These are phyloP conservation scores for Candida fluviatilis DNA, from an alignment of 805 yeast genomes.

Conservation along the genomic window DNA sequence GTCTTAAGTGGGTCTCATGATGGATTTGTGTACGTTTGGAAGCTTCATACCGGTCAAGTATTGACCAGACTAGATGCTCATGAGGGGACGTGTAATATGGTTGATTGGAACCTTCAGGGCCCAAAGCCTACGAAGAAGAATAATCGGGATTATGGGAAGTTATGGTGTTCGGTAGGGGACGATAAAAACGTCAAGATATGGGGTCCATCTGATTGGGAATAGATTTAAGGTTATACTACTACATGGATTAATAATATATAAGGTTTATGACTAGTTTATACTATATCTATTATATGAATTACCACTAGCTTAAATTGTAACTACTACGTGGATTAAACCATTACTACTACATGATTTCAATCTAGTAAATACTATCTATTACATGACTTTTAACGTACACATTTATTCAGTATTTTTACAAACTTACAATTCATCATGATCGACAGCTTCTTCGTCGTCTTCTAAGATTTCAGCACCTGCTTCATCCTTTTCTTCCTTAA, in stretches of 20 bases:
- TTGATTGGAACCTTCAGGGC: conserved; percentile 57
- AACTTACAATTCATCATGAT: conserved; percentile 37
- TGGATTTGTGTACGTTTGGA: conserved; percentile 76
- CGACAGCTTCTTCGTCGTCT: conserved; percentile 18
- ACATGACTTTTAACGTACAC: too few species aligned
- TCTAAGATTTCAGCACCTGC: conserved; percentile 4
- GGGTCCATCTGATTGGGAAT: conserved; percentile 33
- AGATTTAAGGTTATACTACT: background rate
- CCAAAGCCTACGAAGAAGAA: conserved; percentile 12
- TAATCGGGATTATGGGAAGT: conserved; percentile 33
- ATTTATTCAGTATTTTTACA: too few species aligned
- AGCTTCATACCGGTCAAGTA: conserved; percentile 63
- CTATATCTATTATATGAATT: too few species aligned
- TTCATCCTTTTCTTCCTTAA: conserved; percentile 13
- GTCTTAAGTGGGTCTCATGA: conserved; percentile 84
- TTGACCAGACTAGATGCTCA: conserved; percentile 63
- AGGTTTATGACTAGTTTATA: background rate
- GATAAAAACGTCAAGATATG: conserved; percentile 69
- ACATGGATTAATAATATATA: background rate
- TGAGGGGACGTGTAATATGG: conserved; percentile 65
- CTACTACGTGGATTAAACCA: background rate
- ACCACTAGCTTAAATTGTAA: background rate
- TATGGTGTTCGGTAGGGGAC: conserved; percentile 85
- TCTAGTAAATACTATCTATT: too few species aligned
- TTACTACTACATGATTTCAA: too few species aligned